Evolutionary conservation across 768 basidiomycete genomes (phyloP).

Genomic region (Strobilomyces confusus): DNA sequence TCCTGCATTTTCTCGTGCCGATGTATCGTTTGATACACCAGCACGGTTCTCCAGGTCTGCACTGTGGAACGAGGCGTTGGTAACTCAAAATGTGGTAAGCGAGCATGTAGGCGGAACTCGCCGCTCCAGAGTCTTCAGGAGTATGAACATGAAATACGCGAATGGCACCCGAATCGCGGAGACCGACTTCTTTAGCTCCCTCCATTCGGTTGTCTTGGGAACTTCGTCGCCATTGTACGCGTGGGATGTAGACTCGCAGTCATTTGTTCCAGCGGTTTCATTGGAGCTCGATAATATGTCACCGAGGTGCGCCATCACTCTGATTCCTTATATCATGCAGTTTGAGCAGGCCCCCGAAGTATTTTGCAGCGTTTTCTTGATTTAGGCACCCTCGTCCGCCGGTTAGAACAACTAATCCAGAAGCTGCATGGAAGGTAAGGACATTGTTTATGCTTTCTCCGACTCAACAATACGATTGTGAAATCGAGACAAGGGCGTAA

Average conservation of each 20-base stretch:
- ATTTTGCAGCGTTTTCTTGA: slow-evolving; percentile 57
- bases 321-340: not conserved
- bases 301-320: slow-evolving; percentile 42
- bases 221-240: slow-evolving; percentile 61
- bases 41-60: not conserved
- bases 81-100: slow-evolving; percentile 14
- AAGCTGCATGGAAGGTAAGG: slow-evolving; percentile 48
- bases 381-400: slow-evolving; percentile 64
- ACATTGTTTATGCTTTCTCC: not conserved
- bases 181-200: slow-evolving; percentile 45
- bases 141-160: slow-evolving; percentile 35
- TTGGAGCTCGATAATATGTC: slow-evolving; percentile 46
- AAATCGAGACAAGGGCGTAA: slow-evolving; percentile 39
- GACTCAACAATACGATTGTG: slow-evolving; percentile 4
- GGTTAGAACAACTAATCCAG: slow-evolving; percentile 54
- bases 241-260: slow-evolving; percentile 57
- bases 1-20: not conserved
- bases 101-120: not conserved
- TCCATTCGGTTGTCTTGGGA: slow-evolving; percentile 59
- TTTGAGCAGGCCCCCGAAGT: slow-evolving; percentile 33
- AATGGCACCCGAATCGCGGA: slow-evolving; percentile 44
- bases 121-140: slow-evolving; percentile 18
- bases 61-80: slow-evolving; percentile 20
- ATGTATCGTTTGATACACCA: not conserved
- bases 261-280: slow-evolving; percentile 48